These are phyloP conservation scores for Solanum bukasovii DNA, from an alignment of 257 asterid species.

Conservation along the genomic window DNA sequence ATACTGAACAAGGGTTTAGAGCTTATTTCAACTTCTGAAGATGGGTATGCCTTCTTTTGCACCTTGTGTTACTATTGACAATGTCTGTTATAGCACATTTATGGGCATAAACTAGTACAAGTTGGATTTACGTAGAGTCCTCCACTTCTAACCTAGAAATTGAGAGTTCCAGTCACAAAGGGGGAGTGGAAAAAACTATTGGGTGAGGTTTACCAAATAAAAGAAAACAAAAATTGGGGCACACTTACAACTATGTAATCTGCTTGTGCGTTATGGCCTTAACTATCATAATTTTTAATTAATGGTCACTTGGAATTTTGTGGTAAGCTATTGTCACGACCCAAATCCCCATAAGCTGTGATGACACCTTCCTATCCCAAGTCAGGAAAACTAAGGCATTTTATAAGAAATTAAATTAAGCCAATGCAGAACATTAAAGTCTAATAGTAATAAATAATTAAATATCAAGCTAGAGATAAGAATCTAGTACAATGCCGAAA, in stretches of 20 bases:
- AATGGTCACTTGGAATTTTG: neutral
- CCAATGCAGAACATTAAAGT: neutral
- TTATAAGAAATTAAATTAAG: neutral
- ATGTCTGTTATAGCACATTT: neutral
- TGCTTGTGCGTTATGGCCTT: neutral
- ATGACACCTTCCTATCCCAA: neutral
- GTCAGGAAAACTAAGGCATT: neutral
- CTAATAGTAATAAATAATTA: neutral
- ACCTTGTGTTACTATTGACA: neutral
- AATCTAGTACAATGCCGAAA: neutral
- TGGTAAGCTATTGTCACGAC: neutral
- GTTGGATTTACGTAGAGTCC: neutral
- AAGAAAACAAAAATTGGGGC: neutral
- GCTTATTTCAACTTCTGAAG: slow-evolving; percentile 72
- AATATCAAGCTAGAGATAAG: neutral
- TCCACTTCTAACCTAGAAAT: neutral
- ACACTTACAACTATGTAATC: neutral
- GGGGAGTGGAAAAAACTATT: neutral
- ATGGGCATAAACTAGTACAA: neutral
- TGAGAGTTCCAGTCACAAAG: neutral
- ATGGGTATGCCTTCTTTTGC: slow-evolving; percentile 53
- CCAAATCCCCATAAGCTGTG: neutral
- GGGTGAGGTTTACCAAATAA: neutral
- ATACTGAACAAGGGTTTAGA: slow-evolving; percentile 79
- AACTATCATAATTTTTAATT: neutral